These are phyloP conservation scores for Paramecium octaurelia DNA, from an alignment of 73 alveolate species.

Conservation along the genomic window DNA sequence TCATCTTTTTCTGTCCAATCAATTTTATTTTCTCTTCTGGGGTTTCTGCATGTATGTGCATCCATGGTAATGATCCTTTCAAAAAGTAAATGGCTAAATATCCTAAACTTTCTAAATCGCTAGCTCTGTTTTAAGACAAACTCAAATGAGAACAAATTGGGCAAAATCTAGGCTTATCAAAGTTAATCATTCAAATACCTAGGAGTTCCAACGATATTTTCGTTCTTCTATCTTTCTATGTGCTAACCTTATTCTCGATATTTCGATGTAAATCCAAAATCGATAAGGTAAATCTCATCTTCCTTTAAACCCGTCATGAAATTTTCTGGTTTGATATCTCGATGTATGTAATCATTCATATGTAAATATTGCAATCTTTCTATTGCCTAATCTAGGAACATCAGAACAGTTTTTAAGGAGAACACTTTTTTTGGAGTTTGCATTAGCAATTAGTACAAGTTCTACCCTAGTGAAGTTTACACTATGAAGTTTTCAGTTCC, in stretches of 20 bases:
- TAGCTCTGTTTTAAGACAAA: constrained; percentile 82
- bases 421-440: constrained; percentile 65
- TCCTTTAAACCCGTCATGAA: constrained; percentile 70
- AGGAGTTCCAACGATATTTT: constrained; percentile 67
- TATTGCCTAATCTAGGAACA: constrained; percentile 74
- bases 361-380: constrained; percentile 71
- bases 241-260: not conserved
- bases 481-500: not conserved
- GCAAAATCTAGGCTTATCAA: constrained; percentile 81
- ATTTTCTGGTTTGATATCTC: constrained; percentile 87
- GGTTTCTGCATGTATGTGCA: constrained; percentile 80
- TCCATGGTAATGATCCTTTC: constrained; percentile 92
- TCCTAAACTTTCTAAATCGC: constrained; percentile 88
- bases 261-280: constrained; percentile 38
- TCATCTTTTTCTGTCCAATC: constrained; percentile 80
- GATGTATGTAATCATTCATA: constrained; percentile 69
- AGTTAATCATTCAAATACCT: constrained; percentile 67
- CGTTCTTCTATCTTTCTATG: not conserved
- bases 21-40: constrained; percentile 79
- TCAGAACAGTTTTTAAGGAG: constrained; percentile 75
- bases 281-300: constrained; percentile 42
- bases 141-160: constrained; percentile 75
- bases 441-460: constrained; percentile 73
- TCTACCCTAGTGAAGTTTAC: constrained; percentile 69
- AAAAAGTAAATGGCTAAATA: constrained; percentile 80